Conservation (phyloP, 75 land plant species). For the Adiantum capillusveneris region DNA sequence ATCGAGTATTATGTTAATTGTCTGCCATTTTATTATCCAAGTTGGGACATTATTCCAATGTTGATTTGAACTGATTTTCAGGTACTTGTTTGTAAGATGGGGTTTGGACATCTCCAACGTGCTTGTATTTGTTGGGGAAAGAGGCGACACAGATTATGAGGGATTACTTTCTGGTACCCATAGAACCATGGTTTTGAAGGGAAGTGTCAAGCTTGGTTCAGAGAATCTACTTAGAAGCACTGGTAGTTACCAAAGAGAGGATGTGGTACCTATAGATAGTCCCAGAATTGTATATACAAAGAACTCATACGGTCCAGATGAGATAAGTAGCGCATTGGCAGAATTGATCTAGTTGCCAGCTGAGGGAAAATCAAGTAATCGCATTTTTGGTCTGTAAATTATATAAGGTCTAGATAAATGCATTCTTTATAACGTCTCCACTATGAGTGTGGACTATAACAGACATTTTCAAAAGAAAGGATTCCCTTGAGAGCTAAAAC, state of each 20-base stretch:
- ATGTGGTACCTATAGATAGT: slow-evolving; percentile 39
- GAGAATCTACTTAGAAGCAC: slow-evolving; percentile 40
- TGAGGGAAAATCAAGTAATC: no score
- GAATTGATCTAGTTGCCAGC: slow-evolving; percentile 24
- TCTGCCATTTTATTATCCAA: slow-evolving; percentile 13
- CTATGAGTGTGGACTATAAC: no score
- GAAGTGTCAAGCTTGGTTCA: slow-evolving; percentile 42
- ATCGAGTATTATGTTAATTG: no score
- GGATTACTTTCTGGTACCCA: slow-evolving; percentile 58
- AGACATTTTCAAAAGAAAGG: no score
- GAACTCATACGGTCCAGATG: slow-evolving; percentile 28
- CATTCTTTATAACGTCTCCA: no score
- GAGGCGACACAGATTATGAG: slow-evolving; percentile 80
- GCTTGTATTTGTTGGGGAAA: slow-evolving; percentile 65
- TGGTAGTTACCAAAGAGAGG: slow-evolving; percentile 47
- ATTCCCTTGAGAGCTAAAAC: no score
- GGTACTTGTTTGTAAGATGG: slow-evolving; percentile 77
- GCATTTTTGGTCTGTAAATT: no score
- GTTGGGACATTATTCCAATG: slow-evolving; percentile 60
- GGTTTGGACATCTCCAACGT: slow-evolving; percentile 54
- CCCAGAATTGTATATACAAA: slow-evolving; percentile 21
- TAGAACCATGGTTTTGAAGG: slow-evolving; percentile 53
- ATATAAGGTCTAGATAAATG: no score
- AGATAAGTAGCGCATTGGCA: slow-evolving; percentile 41
- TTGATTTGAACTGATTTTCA: slow-evolving; percentile 36